Evolutionary conservation across 2,329 filamentous ascomycete genomes (phyloP), one percentile per base, ranked within the genome.

Genomic region (Calonectria crousiana): DNA sequence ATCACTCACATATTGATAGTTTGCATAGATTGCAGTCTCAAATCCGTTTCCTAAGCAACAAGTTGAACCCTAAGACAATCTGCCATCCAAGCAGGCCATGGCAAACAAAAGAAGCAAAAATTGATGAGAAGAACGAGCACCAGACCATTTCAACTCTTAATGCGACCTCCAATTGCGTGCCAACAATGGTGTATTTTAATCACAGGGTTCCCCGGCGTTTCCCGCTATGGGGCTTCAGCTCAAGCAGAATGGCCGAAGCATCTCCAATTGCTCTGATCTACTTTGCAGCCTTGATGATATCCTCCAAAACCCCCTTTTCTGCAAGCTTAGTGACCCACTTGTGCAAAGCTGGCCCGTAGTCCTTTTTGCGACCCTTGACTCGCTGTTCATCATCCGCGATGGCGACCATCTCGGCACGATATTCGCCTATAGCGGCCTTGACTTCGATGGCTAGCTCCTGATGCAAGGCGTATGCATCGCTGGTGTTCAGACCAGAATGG

Each of bases 291-390:
- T 79, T 80, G 14, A 86, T 83, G 6, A 85, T 62, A 44, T 87
- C 84, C 77, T 87, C 85, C 71, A 97, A 83, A 2, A 91, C 84
- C 1, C 91, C 92, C 78, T 93, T 92, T 73, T 92, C 91, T 1
- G 93, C 93, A 72, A 97, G 87, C 75, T 90, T 90, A 76, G 89
- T 89, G 56, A 96, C 84, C 92, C 94, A 96, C 47, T 84, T 87
- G 78, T 94, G 91, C 28, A 96, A 88, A 0, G 92, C 90, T 0
- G 92, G 91, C 0, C 91, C 92, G 80, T 94, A 94, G 80, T 97
- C 94, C 79, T 91, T 89, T 79, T 90, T 89, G 3, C 92, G 86
- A 34, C 88, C 88, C 28, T 85, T 84, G 4, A 92, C 90, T 60
- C 89, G 88, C 58, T 87, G 84, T 28, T 89, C 86, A 72, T 91